phyloP scores from a whole-genome alignment of 352 stramenopile species.

The Globisporangium barbulae region DNA sequence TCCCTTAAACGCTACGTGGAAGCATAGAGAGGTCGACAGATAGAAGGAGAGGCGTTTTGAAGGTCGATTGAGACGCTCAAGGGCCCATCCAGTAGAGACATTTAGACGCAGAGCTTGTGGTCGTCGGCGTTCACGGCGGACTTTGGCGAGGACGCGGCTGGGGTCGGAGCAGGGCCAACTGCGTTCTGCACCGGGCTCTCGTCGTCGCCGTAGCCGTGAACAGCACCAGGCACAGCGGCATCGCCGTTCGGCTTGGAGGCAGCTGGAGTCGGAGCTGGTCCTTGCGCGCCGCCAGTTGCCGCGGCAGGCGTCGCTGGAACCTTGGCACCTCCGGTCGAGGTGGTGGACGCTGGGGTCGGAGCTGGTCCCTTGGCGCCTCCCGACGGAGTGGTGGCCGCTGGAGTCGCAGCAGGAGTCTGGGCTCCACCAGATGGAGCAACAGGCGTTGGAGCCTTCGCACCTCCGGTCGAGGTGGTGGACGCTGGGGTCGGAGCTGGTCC shows the following conservation, averaged over 20 bases:
- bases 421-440: neutral
- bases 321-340: neutral
- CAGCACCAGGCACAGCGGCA: slow-evolving; percentile 9
- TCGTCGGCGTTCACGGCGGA: slow-evolving; percentile 6
- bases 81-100: neutral
- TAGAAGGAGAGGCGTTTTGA: neutral
- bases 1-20: neutral
- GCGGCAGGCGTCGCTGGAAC: neutral
- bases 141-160: slow-evolving; percentile 11
- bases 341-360: slow-evolving; percentile 4
- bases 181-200: slow-evolving; percentile 10
- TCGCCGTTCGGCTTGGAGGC: slow-evolving; percentile 9
- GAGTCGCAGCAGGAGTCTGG: slow-evolving; percentile 2
- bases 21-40: neutral
- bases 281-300: neutral
- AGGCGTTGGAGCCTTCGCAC: slow-evolving; percentile 1
- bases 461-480: neutral
- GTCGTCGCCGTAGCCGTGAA: slow-evolving; percentile 11
- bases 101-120: slow-evolving; percentile 17
- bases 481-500: slow-evolving; percentile 5
- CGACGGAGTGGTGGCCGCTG: neutral
- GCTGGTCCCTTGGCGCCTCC: neutral
- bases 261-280: neutral
- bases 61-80: neutral
- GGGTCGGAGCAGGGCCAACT: slow-evolving; percentile 9